phyloP scores from a whole-genome alignment of 2,329 filamentous ascomycete genomes.

The Penicillium sp. region DNA sequence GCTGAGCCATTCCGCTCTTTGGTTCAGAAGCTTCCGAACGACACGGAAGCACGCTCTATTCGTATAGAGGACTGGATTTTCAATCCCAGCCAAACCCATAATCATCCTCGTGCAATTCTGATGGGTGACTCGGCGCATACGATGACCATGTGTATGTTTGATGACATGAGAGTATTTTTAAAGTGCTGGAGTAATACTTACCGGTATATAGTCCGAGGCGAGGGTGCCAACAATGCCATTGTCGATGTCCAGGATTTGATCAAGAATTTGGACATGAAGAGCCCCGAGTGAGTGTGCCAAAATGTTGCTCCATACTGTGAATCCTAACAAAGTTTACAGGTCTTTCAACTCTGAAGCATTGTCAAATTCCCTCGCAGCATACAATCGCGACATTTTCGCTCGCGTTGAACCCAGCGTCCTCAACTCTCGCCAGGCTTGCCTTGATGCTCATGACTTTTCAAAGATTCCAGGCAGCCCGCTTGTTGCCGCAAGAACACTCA shows the following conservation, averaged over 20 bases:
- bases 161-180: background rate
- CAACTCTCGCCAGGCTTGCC: constrained; percentile 55
- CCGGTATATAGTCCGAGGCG: constrained; percentile 53
- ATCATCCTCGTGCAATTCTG: constrained; percentile 47
- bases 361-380: constrained; percentile 30
- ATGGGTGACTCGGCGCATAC: constrained; percentile 60
- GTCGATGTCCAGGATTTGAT: constrained; percentile 53
- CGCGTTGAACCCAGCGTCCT: constrained; percentile 52
- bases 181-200: background rate
- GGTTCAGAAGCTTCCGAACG: constrained; percentile 44
- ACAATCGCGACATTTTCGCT: constrained; percentile 49
- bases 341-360: constrained; percentile 13
- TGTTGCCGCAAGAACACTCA: constrained; percentile 39
- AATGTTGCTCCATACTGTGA: background rate
- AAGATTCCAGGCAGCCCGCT: constrained; percentile 46
- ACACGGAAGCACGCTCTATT: constrained; percentile 50
- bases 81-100: constrained; percentile 36
- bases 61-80: constrained; percentile 53
- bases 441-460: constrained; percentile 58
- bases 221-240: constrained; percentile 61
- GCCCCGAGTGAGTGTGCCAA: constrained; percentile 2
- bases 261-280: constrained; percentile 29
- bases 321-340: constrained; percentile 1
- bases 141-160: constrained; percentile 61
- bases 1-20: constrained; percentile 53